Evolutionary conservation across 2,329 filamentous ascomycete genomes (phyloP).

Genomic region (Penicillium sp.): DNA sequence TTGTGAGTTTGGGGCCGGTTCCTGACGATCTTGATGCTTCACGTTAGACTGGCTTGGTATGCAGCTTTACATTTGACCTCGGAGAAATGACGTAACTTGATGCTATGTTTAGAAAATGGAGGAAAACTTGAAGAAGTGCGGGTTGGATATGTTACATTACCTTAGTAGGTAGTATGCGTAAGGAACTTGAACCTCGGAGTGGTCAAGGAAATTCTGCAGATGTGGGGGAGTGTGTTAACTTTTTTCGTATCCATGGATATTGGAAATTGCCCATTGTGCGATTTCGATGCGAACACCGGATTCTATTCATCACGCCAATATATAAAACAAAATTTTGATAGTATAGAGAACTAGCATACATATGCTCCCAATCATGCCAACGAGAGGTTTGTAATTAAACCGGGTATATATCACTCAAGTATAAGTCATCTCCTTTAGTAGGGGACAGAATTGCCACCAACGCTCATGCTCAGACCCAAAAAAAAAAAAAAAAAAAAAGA

Average conservation of each 20-base stretch:
- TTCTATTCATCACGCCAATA: neutral
- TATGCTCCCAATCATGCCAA: conserved; percentile 11
- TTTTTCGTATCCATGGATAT: too few relatives aligned
- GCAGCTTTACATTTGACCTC: neutral
- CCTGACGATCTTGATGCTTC: conserved; percentile 2
- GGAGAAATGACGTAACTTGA: neutral
- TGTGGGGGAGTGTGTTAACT: too few relatives aligned
- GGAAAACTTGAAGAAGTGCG: neutral
- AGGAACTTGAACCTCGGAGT: too few relatives aligned
- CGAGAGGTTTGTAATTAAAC: conserved; percentile 8
- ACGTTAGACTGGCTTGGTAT: neutral
- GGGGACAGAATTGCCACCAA: conserved; percentile 11
- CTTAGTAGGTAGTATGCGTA: too few relatives aligned
- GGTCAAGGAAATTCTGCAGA: too few relatives aligned
- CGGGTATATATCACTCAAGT: conserved; percentile 23
- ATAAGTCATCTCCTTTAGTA: conserved; percentile 9
- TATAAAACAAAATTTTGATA: neutral
- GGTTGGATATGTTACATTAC: neutral
- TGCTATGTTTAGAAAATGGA: conserved; percentile 2
- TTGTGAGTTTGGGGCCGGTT: neutral
- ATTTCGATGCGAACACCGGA: neutral
- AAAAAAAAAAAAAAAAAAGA: neutral
- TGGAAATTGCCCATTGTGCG: too few relatives aligned
- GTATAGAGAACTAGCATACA: conserved; percentile 6
- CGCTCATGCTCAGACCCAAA: conserved; percentile 20